Conservation (phyloP, 2,329 filamentous ascomycete species). For the Lasiodiplodia sp. region DNA sequence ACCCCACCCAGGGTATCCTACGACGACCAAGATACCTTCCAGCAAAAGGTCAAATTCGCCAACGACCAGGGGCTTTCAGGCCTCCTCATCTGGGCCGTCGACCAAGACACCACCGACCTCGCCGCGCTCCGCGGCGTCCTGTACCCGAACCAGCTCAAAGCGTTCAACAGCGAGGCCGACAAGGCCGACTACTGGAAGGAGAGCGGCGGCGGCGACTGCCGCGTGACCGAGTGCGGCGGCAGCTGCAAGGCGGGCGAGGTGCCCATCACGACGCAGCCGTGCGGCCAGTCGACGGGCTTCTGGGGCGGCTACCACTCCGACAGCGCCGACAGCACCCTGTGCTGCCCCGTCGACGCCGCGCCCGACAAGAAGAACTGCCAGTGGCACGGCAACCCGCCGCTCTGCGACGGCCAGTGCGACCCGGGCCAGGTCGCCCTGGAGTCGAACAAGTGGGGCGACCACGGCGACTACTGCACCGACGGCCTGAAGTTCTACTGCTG, state of each 20-base stretch:
- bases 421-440: background rate
- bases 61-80: constrained; percentile 44
- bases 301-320: constrained; percentile 7
- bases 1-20: constrained; percentile 43
- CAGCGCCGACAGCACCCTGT: constrained; percentile 1
- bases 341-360: background rate
- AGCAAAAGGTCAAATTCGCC: constrained; percentile 45
- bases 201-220: constrained; percentile 20
- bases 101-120: background rate
- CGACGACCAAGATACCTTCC: constrained; percentile 49
- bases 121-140: background rate
- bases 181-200: background rate
- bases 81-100: constrained; percentile 1
- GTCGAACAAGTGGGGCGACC: constrained; percentile 2
- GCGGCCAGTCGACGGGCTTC: constrained; percentile 1
- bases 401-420: background rate
- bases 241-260: constrained; percentile 13
- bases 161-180: constrained; percentile 9
- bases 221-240: constrained; percentile 11
- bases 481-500: constrained; percentile 2
- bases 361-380: background rate
- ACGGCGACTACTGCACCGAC: background rate
- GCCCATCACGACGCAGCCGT: constrained; percentile 7
- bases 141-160: background rate
- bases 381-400: background rate